Evolutionary conservation across 2,329 filamentous ascomycete species (phyloP), one percentile per base, ranked within the genome.

Genomic region (Talaromyces albobiverticillius): DNA sequence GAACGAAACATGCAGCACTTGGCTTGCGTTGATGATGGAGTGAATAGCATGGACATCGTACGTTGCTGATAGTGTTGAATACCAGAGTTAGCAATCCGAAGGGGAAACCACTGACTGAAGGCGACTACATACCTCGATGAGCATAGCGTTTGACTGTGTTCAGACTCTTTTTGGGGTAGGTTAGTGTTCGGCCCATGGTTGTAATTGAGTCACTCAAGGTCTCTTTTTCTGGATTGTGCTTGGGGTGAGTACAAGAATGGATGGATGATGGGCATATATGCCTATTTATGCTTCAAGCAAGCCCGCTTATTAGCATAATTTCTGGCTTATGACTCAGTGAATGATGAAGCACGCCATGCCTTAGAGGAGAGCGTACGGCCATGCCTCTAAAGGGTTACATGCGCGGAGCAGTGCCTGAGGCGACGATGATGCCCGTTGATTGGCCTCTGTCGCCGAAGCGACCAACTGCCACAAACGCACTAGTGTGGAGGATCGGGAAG

Each of bases 1-100:
- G 79, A 95, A 95, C 59, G 89, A 90, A 63, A 95, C 85, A 72
- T 95, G 86, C 14, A 94, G 79, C 47, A 95, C 81, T 34, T 83
- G 84, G n/a, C 82, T 82, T 18, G 78, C 78, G 71, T 93, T 91
- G 71, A 95, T 77, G 64, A 95, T 87, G 55, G 72, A 68, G 69
- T 95, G 88, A 65, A 95, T 89, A 7, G 84, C 82, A 46, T 83
- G 77, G 48, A 87, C 79, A 54, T 89, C 84, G 67, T 95, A 95
- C 48, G 79, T 80, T 47, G 82, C 87, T 90, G 49, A 20, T 20
- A 46, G 55, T 54, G 41, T 40, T 58, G 63, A 34, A 36, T 4
- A n/a, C 5, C 31, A 1, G 16, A 41, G 26, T 55, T 29, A 47
- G 34, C 14, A 22, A 41, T 14, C 22, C 32, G 7, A 23, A 18